phyloP scores from a whole-genome alignment of 2,329 filamentous ascomycete genomes.

The Stagonosporopsis rhizophila region DNA sequence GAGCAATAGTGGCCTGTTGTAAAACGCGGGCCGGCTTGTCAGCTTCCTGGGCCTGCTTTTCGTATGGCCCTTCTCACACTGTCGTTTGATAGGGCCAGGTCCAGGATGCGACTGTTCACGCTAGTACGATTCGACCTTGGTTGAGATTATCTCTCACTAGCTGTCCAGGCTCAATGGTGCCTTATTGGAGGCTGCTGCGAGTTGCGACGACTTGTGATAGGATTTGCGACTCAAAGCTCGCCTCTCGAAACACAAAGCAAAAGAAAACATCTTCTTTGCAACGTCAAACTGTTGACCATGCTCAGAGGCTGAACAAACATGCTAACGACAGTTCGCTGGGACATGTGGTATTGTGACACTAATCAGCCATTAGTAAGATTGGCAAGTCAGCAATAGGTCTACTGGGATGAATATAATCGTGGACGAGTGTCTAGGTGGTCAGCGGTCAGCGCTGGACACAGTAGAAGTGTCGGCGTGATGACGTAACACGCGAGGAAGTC shows the following conservation, averaged over 20 bases:
- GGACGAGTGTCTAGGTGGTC: no score
- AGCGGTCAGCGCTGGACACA: no score
- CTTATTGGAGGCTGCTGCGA: background rate
- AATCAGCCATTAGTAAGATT: background rate
- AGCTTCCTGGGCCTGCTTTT: background rate
- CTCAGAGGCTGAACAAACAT: background rate
- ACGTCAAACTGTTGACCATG: no score
- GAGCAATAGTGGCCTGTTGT: background rate
- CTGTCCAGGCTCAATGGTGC: background rate
- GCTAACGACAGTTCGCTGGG: background rate
- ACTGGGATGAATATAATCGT: no score
- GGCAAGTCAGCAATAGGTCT: no score
- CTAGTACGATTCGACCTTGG: slow-evolving; percentile 6
- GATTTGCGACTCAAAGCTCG: no score
- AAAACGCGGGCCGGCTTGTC: slow-evolving; percentile 4
- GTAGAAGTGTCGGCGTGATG: background rate
- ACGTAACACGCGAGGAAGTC: slow-evolving; percentile 7
- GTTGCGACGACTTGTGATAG: no score
- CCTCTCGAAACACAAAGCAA: background rate
- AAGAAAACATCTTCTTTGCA: background rate
- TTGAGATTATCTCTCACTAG: background rate
- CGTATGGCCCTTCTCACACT: slow-evolving; percentile 13
- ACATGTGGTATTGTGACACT: background rate
- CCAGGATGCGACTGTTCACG: slow-evolving; percentile 14
- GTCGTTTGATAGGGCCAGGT: slow-evolving; percentile 11